A percentile compares a stretch with the other conserved stretches of the same genome.
phyloP scores from a whole-genome alignment of 1,284 basidiomycete genomes.

The Kalmanozyma brasiliensis region DNA sequence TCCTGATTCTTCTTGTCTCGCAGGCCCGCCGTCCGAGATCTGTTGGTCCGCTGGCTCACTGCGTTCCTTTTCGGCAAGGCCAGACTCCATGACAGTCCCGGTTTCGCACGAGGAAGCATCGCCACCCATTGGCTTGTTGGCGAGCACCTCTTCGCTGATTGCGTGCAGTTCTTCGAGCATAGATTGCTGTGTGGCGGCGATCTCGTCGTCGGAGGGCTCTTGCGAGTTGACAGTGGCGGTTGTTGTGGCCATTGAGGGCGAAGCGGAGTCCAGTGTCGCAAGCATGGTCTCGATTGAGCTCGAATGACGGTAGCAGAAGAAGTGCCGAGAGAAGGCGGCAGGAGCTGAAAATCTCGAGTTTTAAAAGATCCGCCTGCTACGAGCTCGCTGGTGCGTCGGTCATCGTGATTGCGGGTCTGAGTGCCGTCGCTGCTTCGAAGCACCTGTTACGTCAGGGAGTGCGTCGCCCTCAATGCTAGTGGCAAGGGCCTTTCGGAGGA shows the following conservation, averaged over 20 bases:
- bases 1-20: too few species aligned
- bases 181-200: constrained; percentile 42
- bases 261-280: neutral
- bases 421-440: too few species aligned
- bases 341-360: too few species aligned
- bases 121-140: too few species aligned
- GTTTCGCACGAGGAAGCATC: too few species aligned
- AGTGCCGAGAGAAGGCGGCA: too few species aligned
- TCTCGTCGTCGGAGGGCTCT: constrained; percentile 19
- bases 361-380: neutral
- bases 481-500: constrained; percentile 1
- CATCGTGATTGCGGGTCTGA: constrained; percentile 1
- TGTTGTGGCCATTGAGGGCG: constrained; percentile 4
- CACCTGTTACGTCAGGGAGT: constrained; percentile 1
- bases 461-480: neutral
- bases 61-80: too few species aligned
- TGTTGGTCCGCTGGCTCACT: too few species aligned
- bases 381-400: neutral
- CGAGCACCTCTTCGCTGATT: constrained; percentile 35
- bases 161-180: constrained; percentile 44
- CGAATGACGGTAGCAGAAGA: too few species aligned
- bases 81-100: too few species aligned
- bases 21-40: too few species aligned
- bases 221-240: neutral
- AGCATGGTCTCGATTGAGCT: too few species aligned